Evolutionary conservation across 345 rosid genomes (phyloP).

Genomic region (Arabidopsis arenosa): DNA sequence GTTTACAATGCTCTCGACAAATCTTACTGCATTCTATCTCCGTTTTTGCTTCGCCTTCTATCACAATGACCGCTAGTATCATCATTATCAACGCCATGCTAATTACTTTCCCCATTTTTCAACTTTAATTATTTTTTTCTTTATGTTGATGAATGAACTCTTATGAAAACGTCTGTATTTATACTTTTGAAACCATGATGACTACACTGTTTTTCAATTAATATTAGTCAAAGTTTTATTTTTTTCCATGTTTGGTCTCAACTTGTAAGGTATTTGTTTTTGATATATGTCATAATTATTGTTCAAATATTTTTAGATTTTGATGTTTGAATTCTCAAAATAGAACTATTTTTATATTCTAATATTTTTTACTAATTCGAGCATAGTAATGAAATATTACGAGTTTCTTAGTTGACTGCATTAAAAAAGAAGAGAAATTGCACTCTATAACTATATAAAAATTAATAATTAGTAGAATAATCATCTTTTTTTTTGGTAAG

Average conservation of each 20-base stretch:
- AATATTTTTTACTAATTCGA: not conserved
- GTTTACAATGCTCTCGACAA: conserved; percentile 14
- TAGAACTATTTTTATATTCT: no score
- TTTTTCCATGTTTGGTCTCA: not conserved
- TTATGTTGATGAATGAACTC: conserved; percentile 3
- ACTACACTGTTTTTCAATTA: conserved; percentile 10
- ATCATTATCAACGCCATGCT: conserved; percentile 29
- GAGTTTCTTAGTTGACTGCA: not conserved
- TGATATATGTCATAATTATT: no score
- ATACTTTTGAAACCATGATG: not conserved
- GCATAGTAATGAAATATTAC: not conserved
- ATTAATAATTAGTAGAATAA: no score
- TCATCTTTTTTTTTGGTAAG: no score
- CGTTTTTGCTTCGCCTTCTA: conserved; percentile 32
- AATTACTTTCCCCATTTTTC: conserved; percentile 19
- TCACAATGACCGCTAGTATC: conserved; percentile 16
- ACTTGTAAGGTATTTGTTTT: not conserved
- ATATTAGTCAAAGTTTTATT: not conserved
- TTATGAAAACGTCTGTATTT: conserved; percentile 19
- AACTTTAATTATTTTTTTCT: not conserved
- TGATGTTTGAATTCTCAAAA: not conserved
- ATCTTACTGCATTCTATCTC: conserved; percentile 34
- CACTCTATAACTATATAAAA: no score
- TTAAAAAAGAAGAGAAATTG: no score
- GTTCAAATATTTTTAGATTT: not conserved